Base-by-base conservation (phyloP, 768 basidiomycete species). In the Kwoniella mangroviensis region DNA sequence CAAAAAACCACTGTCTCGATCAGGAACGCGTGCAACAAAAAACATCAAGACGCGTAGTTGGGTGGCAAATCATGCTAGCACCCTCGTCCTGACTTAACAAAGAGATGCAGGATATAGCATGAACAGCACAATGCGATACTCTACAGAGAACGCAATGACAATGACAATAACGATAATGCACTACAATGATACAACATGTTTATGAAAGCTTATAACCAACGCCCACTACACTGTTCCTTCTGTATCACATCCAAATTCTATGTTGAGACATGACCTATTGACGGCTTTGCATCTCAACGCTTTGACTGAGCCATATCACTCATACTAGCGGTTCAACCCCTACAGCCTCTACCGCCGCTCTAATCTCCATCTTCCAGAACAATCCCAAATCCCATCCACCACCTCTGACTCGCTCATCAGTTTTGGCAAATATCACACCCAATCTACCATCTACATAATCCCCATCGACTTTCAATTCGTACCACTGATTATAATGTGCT, bases 361-460 rank as follows among this genome's bases (percentile, higher is more conserved):
- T 67, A 19, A 81, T 68, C 60, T 83, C 80, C 72, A 74, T 72
- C 56, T 75, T 73, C 82, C 80, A 81, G 26, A 81, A 74, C 54
- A 70, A 59, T 3, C 49, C 28, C 58, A 83, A 49, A 67, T 79
- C 75, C 53, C 63, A 83, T 12, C 79, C 82, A 21, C 82, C 82
- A 1, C 75, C 78, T 42, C 76, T 56, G 6, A 77, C 67, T 63
- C 71, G 77, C 7, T 79, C 79, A 51, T 75, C 75, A n/a, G 66
- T 73, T 13, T 17, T 42, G 11, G 74, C 74, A 15, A 69, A 70
- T 28, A 68, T 54, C 2, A 79, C 79, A n/a, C 73, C 75, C 4
- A 41, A 65, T 41, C 79, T 28, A 0, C 74, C 68, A 63, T 80
- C 78, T 10, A 76, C 71, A 72, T 81, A 78, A 45, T 79, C 77